phyloP scores from a whole-genome alignment of 441 rosid genomes.

The Eruca vesicaria region DNA sequence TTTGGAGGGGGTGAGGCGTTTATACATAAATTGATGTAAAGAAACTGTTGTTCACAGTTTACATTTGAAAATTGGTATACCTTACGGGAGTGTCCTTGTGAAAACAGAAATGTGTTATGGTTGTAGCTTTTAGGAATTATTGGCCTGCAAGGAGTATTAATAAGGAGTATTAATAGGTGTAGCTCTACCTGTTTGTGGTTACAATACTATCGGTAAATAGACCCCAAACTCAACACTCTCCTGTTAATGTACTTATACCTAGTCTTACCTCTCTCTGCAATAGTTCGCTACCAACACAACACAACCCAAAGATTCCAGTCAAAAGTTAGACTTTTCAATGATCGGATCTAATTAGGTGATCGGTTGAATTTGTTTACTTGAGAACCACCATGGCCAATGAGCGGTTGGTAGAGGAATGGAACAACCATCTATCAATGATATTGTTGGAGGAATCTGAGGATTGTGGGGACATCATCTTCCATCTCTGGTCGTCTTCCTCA shows the following conservation, averaged over 20 bases:
- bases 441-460: conserved; percentile 45
- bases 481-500: conserved; percentile 62
- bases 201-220: too few relatives aligned
- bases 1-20: too few relatives aligned
- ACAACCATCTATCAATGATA: conserved; percentile 36
- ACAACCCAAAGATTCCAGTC: not conserved
- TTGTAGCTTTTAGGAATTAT: too few relatives aligned
- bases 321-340: not conserved
- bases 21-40: too few relatives aligned
- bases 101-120: too few relatives aligned
- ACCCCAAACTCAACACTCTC: not conserved
- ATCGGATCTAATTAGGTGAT: not conserved
- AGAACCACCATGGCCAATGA: too few relatives aligned
- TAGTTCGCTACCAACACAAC: conserved; percentile 54
- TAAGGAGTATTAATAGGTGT: too few relatives aligned
- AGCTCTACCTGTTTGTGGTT: too few relatives aligned
- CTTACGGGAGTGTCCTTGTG: too few relatives aligned
- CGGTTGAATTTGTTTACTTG: conserved; percentile 40
- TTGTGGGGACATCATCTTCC: conserved; percentile 57
- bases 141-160: too few relatives aligned
- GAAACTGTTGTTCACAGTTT: too few relatives aligned
- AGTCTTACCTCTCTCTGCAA: conserved; percentile 41
- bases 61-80: too few relatives aligned
- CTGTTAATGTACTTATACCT: not conserved
- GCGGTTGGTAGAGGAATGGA: conserved; percentile 36